Base-by-base conservation (phyloP, 148 eudicot species). In the Cornus controversa region DNA sequence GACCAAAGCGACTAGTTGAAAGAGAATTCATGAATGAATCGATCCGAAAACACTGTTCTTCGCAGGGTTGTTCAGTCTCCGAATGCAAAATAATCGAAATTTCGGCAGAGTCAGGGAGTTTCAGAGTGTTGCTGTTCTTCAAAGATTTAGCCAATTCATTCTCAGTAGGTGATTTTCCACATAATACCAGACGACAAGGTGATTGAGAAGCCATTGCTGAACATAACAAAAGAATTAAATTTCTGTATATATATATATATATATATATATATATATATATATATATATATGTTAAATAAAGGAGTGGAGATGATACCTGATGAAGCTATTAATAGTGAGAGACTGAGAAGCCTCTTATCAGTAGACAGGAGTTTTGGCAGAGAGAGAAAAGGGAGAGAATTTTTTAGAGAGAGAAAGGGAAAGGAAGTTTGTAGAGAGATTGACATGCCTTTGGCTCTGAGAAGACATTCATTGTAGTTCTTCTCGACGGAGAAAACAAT, bases 91-190 rank as follows among this genome's bases (percentile, higher is more conserved):
- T 72, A 47, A 89, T 74, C 24, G 75, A 34, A 69, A 87, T 73
- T 11, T 81, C 82, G 47, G 28, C 79, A 74, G 82, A 63, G 22
- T 92, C 89, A 7, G 92, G 72, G 53, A 94, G 90, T 34, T 86
- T 89, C 54, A 88, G 72, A 8, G 79, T 57, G 76, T 75, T 84
- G 22, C 24, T 85, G 40, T 73, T 31, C 82, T 76, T 85, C 79
- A 93, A 45, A 20, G 81, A 74, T 26, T 67, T 76, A 0, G 91
- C 91, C 24, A 90, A 42, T 76, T 89, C 88, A 62, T 77, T 89
- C 75, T 94, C 97, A 0, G 63, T 57, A 34, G 74, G n/a, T 9
- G 97, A 91, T 79, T 92, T 93, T 42, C 96, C 97, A 80, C 86
- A 84, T 0, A 94, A 42, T 23, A 83, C 80, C 62, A 94, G 60